A percentile compares a stretch with the other conserved stretches of the same genome.
Conservation (phyloP, 495 filamentous ascomycete species). For the Daldinia bambusicola region DNA sequence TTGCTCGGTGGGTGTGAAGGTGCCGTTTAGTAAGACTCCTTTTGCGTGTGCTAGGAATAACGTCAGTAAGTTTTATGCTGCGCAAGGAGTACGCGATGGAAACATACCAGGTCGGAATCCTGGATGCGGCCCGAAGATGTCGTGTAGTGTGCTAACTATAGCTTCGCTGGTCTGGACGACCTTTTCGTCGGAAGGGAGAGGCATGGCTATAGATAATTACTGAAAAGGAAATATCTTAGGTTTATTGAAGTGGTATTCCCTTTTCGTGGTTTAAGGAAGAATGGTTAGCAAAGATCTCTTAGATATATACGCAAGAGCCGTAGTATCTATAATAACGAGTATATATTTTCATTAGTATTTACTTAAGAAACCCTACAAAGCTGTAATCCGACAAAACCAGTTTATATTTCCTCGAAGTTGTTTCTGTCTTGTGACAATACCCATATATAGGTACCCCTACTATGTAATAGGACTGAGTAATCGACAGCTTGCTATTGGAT, state of each 20-base stretch:
- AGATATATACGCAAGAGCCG: too few species aligned
- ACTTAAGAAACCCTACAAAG: too few species aligned
- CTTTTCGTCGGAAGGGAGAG: conserved; percentile 55
- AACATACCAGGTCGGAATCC: conserved; percentile 58
- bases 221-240: not conserved
- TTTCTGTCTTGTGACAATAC: too few species aligned
- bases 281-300: too few species aligned
- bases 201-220: conserved; percentile 45
- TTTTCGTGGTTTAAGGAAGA: too few species aligned
- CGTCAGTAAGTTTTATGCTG: not conserved
- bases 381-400: too few species aligned
- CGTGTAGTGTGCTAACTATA: conserved; percentile 52
- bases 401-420: too few species aligned
- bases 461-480: conserved; percentile 20
- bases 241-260: not conserved
- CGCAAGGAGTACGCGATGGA: not conserved
- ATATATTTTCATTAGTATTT: too few species aligned
- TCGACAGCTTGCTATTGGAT: conserved; percentile 14
- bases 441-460: not conserved
- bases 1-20: conserved; percentile 58
- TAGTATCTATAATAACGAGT: too few species aligned
- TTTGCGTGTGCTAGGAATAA: conserved; percentile 60
- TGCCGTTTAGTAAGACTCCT: conserved; percentile 59
- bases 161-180: conserved; percentile 55
- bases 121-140: conserved; percentile 56